Evolutionary conservation across 306 rosid genomes (phyloP).

Genomic region (Mimosa pudica): DNA sequence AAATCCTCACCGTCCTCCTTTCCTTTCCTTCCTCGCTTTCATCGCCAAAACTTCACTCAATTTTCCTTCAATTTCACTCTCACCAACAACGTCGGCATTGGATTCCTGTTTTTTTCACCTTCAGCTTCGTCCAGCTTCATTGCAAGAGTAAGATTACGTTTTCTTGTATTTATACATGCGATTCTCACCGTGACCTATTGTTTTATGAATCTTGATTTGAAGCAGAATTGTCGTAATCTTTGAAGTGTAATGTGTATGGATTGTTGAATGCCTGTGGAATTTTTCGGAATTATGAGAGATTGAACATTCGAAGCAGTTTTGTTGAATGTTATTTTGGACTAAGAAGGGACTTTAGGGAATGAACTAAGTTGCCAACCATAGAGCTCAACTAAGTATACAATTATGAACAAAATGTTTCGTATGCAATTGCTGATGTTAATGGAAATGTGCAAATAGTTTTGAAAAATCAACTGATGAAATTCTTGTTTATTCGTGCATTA

Average conservation of each 20-base stretch:
- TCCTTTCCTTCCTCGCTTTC: neutral
- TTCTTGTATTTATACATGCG: neutral
- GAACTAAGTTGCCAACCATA: constrained; percentile 4
- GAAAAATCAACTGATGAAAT: neutral
- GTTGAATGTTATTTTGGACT: neutral
- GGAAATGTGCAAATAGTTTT: neutral
- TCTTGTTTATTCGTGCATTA: neutral
- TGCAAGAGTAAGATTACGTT: neutral
- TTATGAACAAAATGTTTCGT: neutral
- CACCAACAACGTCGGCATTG: constrained; percentile 4
- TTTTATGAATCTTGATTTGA: constrained; percentile 14
- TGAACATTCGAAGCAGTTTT: neutral
- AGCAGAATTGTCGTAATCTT: constrained; percentile 23
- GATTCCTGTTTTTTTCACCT: neutral
- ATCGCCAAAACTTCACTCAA: constrained; percentile 8
- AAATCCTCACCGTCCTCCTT: neutral
- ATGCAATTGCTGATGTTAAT: constrained; percentile 18
- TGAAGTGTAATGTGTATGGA: constrained; percentile 18
- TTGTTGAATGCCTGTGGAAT: constrained; percentile 7
- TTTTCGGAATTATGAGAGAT: neutral
- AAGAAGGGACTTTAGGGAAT: constrained; percentile 8
- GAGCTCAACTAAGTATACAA: constrained; percentile 19
- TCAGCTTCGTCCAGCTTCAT: constrained; percentile 32
- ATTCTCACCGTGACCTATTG: neutral
- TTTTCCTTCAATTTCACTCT: neutral